phyloP scores from a whole-genome alignment of 1,284 basidiomycete genomes.

The Macrocybe sp. region DNA sequence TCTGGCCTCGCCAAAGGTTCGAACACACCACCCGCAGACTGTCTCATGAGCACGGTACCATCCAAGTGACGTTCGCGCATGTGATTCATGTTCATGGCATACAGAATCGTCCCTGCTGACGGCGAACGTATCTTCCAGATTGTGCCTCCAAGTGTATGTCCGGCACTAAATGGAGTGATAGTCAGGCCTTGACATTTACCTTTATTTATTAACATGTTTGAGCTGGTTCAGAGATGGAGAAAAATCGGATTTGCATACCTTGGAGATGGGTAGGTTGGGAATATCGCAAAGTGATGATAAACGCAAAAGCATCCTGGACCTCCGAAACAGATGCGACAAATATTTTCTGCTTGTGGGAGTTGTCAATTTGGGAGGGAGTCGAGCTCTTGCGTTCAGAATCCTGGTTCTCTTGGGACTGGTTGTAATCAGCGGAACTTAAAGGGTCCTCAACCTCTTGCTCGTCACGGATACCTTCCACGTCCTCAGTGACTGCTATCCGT shows the following conservation, averaged over 20 bases:
- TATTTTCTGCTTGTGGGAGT: constrained; percentile 34
- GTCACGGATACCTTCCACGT: constrained; percentile 74
- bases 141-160: constrained; percentile 94
- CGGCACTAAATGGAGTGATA: constrained; percentile 94
- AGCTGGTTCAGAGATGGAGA: constrained; percentile 8
- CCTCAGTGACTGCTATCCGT: constrained; percentile 82
- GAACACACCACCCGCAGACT: constrained; percentile 71
- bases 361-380: constrained; percentile 16
- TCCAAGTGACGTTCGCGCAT: constrained; percentile 96
- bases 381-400: constrained; percentile 12
- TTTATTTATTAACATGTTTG: constrained; percentile 22
- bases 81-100: constrained; percentile 96
- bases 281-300: constrained; percentile 89
- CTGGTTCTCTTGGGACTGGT: constrained; percentile 11
- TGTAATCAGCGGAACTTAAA: constrained; percentile 22
- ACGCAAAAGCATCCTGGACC: constrained; percentile 93
- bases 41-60: constrained; percentile 81
- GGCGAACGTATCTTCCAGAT: constrained; percentile 99
- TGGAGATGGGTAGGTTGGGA: constrained; percentile 94
- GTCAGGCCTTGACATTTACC: constrained; percentile 90
- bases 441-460: constrained; percentile 63
- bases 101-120: constrained; percentile 91
- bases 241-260: constrained; percentile 45
- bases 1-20: constrained; percentile 89
- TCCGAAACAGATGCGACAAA: constrained; percentile 77